phyloP scores from a whole-genome alignment of 1,284 basidiomycete species.

The Heterobasidion irregulare region DNA sequence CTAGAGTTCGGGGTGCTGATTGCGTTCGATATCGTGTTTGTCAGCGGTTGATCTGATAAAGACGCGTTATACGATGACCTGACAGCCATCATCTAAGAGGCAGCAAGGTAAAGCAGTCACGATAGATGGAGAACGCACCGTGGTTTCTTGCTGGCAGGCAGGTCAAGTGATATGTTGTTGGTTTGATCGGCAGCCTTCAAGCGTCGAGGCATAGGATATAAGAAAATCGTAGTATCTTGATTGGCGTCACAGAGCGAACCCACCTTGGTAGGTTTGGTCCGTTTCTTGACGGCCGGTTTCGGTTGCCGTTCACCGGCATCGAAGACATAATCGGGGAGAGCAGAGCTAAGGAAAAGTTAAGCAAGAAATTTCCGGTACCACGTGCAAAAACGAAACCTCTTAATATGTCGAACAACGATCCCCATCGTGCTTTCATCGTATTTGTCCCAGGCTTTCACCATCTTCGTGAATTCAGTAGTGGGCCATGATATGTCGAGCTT shows the following conservation, averaged over 20 bases:
- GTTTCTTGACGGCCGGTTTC: slow-evolving; percentile 43
- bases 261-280: slow-evolving; percentile 74
- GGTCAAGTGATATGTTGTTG: slow-evolving; percentile 55
- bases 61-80: slow-evolving; percentile 9
- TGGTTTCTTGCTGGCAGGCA: slow-evolving; percentile 64
- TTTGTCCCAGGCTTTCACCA: slow-evolving; percentile 94
- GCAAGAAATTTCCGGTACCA: slow-evolving; percentile 11
- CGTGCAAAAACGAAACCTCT: slow-evolving; percentile 51
- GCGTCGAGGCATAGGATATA: slow-evolving; percentile 11
- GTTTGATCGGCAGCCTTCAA: slow-evolving; percentile 54
- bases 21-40: background rate
- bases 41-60: background rate
- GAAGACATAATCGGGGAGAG: slow-evolving; percentile 78
- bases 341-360: slow-evolving; percentile 35
- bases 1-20: background rate
- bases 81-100: slow-evolving; percentile 11
- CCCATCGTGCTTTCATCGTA: slow-evolving; percentile 93
- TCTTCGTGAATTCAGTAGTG: slow-evolving; percentile 91
- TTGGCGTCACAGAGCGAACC: slow-evolving; percentile 16
- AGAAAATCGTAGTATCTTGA: slow-evolving; percentile 11
- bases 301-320: slow-evolving; percentile 72
- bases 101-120: slow-evolving; percentile 2
- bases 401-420: slow-evolving; percentile 90
- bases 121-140: slow-evolving; percentile 28
- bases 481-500: slow-evolving; percentile 96